Evolutionary conservation across 1,139 yeast genomes (phyloP).

Genomic region (Debaryomyces subglobosus): DNA sequence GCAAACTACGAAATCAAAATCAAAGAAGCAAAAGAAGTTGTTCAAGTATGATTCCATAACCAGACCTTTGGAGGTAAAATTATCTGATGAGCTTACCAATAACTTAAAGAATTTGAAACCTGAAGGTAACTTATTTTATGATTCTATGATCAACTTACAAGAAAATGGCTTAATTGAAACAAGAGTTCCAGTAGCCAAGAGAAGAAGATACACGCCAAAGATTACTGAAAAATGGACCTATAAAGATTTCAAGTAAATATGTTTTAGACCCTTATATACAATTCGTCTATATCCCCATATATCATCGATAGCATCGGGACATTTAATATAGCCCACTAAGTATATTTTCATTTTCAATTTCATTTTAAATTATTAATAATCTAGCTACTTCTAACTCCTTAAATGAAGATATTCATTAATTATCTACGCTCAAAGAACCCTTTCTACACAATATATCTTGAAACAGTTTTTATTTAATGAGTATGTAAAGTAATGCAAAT

Average conservation of each 20-base stretch:
- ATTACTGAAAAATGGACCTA: constrained; percentile 90
- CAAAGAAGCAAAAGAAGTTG: constrained; percentile 36
- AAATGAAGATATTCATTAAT: background rate
- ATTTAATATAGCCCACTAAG: background rate
- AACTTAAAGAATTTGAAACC: constrained; percentile 84
- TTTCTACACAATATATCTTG: background rate
- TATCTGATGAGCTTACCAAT: constrained; percentile 85
- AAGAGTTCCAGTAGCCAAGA: constrained; percentile 70
- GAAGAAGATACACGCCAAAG: constrained; percentile 69
- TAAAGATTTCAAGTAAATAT: constrained; percentile 72
- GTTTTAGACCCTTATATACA: background rate
- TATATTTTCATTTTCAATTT: background rate
- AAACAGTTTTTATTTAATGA: constrained; percentile 1
- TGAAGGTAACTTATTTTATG: constrained; percentile 86
- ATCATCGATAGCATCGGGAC: background rate
- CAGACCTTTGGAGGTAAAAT: constrained; percentile 78
- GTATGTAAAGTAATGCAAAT: constrained; percentile 7
- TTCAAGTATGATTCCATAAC: constrained; percentile 62
- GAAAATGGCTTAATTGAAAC: constrained; percentile 85
- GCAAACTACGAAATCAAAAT: constrained; percentile 23
- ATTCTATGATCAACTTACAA: constrained; percentile 80
- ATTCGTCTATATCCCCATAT: background rate
- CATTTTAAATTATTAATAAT: background rate
- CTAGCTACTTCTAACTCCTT: background rate
- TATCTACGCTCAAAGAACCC: background rate